phyloP scores from a whole-genome alignment of 129 eudicot species.

The Calendula officinalis region DNA sequence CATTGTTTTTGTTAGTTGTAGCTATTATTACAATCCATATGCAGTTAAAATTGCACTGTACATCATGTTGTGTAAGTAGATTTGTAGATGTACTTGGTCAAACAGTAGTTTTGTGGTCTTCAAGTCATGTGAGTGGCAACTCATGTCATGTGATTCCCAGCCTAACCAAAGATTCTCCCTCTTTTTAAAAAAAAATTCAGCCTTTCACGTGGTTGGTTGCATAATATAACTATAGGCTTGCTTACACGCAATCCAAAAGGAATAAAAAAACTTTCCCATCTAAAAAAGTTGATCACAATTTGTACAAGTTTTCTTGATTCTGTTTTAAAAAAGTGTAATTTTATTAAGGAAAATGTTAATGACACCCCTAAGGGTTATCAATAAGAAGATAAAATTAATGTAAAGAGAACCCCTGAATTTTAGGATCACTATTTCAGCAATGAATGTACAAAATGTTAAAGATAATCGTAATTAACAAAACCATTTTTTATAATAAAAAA shows the following conservation, averaged over 20 bases:
- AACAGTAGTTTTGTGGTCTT: conserved; percentile 26
- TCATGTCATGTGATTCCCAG: conserved; percentile 36
- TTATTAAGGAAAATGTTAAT: neutral
- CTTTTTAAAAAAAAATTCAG: conserved; percentile 24
- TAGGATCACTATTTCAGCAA: too few relatives aligned
- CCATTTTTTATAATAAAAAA: too few relatives aligned
- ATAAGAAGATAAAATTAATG: too few relatives aligned
- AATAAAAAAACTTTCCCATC: conserved; percentile 2
- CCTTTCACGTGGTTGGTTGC: conserved; percentile 37
- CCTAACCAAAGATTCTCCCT: conserved; percentile 35
- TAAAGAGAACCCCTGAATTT: too few relatives aligned
- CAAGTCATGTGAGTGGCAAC: conserved; percentile 35
- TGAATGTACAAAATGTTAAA: too few relatives aligned
- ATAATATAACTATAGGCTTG: conserved; percentile 11
- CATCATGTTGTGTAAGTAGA: conserved; percentile 17
- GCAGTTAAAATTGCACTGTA: conserved; percentile 10
- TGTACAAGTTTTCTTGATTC: too few relatives aligned
- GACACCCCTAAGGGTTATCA: too few relatives aligned
- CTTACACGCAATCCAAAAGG: conserved; percentile 30
- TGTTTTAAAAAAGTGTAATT: neutral
- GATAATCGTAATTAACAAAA: too few relatives aligned
- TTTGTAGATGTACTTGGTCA: conserved; percentile 30
- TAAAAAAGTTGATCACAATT: neutral
- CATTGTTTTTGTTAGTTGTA: conserved; percentile 9
- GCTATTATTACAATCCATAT: conserved; percentile 15